Evolutionary conservation across 805 yeast genomes (phyloP).

Genomic region (Dipodascus geniculatus): DNA sequence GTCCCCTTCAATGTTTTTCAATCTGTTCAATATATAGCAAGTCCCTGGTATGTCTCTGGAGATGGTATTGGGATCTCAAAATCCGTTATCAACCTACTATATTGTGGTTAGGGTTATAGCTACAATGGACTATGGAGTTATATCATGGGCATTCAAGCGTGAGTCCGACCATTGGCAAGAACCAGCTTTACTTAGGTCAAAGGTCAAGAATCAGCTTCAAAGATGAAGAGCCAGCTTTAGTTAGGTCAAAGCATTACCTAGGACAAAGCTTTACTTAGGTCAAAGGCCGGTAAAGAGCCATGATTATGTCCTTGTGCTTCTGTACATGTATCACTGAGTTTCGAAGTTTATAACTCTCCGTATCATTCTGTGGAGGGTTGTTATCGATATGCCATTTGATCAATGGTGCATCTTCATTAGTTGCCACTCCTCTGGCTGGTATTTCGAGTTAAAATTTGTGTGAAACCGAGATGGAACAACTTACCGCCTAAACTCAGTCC

Average conservation of each 20-base stretch:
- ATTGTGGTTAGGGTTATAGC: no score
- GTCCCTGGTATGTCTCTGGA: no score
- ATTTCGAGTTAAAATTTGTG: not conserved
- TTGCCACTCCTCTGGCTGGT: not conserved
- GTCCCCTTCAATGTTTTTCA: no score
- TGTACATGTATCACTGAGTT: not conserved
- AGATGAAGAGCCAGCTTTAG: no score
- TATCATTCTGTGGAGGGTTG: not conserved
- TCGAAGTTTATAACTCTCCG: not conserved
- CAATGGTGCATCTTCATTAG: not conserved
- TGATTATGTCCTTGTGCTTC: not conserved
- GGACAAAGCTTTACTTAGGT: not conserved
- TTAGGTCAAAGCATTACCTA: not conserved
- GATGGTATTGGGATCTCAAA: no score
- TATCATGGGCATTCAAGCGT: no score
- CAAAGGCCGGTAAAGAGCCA: not conserved
- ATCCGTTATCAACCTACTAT: no score
- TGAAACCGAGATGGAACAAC: no score
- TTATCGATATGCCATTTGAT: not conserved
- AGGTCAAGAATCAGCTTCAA: not conserved
- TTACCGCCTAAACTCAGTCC: slow-evolving; percentile 15
- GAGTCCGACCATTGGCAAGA: no score
- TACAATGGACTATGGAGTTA: no score
- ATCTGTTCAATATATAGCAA: no score
- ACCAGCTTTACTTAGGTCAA: not conserved